A percentile compares a stretch with the other conserved stretches of the same genome.
phyloP scores from a whole-genome alignment of 2,329 filamentous ascomycete genomes.

The Aspergillus tubingensis region DNA sequence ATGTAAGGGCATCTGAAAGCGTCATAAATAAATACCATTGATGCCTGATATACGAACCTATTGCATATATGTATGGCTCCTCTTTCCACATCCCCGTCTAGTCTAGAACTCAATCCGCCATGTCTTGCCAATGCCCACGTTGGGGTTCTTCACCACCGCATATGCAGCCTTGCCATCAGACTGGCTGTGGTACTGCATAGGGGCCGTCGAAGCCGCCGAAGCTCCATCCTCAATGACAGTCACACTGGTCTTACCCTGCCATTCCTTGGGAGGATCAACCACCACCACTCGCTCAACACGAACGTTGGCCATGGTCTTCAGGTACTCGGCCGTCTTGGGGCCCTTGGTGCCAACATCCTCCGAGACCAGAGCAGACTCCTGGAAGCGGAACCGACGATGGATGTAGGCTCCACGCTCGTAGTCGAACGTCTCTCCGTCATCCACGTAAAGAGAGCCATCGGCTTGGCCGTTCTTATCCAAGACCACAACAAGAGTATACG shows the following conservation, averaged over 20 bases:
- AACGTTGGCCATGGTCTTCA: constrained; percentile 77
- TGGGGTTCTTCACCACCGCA: constrained; percentile 65
- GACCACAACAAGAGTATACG: constrained; percentile 85
- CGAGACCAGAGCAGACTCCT: constrained; percentile 63
- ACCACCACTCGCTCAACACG: constrained; percentile 81
- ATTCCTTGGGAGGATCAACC: constrained; percentile 73
- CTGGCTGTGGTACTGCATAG: constrained; percentile 58
- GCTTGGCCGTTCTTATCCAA: constrained; percentile 70
- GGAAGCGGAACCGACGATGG: constrained; percentile 74
- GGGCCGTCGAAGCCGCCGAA: constrained; percentile 50
- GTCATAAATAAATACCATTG: neutral
- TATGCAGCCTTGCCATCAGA: constrained; percentile 60
- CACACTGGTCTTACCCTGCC: constrained; percentile 66
- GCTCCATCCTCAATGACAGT: constrained; percentile 50
- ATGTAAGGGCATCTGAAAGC: too few species aligned
- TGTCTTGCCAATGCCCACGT: constrained; percentile 61
- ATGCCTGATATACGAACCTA: neutral
- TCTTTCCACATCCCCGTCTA: neutral
- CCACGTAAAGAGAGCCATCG: constrained; percentile 80
- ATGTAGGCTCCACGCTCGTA: constrained; percentile 85
- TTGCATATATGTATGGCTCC: neutral
- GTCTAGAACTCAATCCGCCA: constrained; percentile 63
- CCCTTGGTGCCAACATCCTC: constrained; percentile 65
- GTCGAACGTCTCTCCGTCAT: constrained; percentile 92
- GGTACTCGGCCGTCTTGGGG: constrained; percentile 69